Evolutionary conservation across 1,284 basidiomycete genomes (phyloP).

Genomic region (Porphyrellus sp.): DNA sequence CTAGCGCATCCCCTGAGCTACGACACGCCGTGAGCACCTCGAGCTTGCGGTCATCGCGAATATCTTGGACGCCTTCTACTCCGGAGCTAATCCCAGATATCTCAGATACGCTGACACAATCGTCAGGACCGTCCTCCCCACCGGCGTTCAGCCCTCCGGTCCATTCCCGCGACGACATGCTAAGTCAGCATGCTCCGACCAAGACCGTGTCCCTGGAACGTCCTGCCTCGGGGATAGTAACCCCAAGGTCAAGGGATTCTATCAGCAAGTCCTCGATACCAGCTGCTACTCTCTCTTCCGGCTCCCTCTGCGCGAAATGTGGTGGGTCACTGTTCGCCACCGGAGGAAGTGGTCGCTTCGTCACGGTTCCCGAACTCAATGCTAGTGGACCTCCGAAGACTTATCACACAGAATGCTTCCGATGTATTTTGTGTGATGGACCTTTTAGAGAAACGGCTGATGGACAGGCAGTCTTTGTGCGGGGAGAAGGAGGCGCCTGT

Average conservation of each 20-base stretch:
- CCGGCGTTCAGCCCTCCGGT: constrained; percentile 38
- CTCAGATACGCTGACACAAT: constrained; percentile 55
- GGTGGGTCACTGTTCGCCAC: constrained; percentile 53
- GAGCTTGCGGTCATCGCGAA: constrained; percentile 30
- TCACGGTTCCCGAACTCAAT: constrained; percentile 61
- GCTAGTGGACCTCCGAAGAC: constrained; percentile 45
- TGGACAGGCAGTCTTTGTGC: constrained; percentile 66
- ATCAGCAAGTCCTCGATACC: constrained; percentile 24
- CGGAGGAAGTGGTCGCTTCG: constrained; percentile 54
- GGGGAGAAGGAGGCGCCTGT: constrained; percentile 60
- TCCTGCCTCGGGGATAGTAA: constrained; percentile 14
- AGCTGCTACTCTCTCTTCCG: constrained; percentile 26
- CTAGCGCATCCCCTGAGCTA: constrained; percentile 28
- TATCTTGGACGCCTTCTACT: constrained; percentile 43
- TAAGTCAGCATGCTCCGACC: constrained; percentile 10
- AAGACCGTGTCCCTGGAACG: constrained; percentile 9
- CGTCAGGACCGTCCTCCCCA: constrained; percentile 57
- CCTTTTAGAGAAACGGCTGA: constrained; percentile 58
- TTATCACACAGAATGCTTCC: constrained; percentile 74
- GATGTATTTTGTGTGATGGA: constrained; percentile 61
- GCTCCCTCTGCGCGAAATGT: constrained; percentile 55
- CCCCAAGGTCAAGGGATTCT: constrained; percentile 27
- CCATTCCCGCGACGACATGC: constrained; percentile 13
- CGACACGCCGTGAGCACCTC: constrained; percentile 31
- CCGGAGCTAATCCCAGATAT: constrained; percentile 62